Evolutionary conservation across 257 asterid species (phyloP).

Genomic region (Primulina huaijiensis): DNA sequence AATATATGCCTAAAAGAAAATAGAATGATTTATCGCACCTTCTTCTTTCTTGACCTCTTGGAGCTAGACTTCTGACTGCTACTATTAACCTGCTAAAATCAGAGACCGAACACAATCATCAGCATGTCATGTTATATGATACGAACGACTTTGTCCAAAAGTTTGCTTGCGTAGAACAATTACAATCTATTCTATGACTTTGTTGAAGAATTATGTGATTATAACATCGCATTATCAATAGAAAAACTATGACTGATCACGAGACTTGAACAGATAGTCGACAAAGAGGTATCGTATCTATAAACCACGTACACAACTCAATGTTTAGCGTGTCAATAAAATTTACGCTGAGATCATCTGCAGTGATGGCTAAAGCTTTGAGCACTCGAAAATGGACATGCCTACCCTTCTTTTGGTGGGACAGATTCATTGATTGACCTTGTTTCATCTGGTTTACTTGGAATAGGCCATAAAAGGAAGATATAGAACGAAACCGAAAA

Average conservation of each 20-base stretch:
- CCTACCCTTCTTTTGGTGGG: constrained; percentile 6
- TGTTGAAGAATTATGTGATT: too few species aligned
- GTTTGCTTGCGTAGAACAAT: background rate
- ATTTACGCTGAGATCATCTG: constrained; percentile 8
- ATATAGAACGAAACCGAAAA: background rate
- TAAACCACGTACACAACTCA: background rate
- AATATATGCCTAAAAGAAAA: background rate
- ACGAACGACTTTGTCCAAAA: background rate
- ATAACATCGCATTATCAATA: background rate
- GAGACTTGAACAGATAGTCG: background rate
- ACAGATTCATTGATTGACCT: constrained; percentile 9
- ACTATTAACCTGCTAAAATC: constrained; percentile 40
- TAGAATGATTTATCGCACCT: constrained; percentile 32
- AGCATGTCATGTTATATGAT: background rate
- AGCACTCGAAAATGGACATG: constrained; percentile 11
- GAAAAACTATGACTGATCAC: background rate
- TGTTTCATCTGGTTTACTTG: background rate
- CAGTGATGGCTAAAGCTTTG: background rate
- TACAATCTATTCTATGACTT: background rate
- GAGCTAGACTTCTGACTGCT: constrained; percentile 33
- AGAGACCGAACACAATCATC: constrained; percentile 14
- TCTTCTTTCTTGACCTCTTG: constrained; percentile 71
- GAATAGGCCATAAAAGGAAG: background rate
- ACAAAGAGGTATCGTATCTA: background rate
- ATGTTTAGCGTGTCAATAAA: constrained; percentile 16